Conservation (phyloP, 2,329 filamentous ascomycete species). For the Tolypocladium album region DNA sequence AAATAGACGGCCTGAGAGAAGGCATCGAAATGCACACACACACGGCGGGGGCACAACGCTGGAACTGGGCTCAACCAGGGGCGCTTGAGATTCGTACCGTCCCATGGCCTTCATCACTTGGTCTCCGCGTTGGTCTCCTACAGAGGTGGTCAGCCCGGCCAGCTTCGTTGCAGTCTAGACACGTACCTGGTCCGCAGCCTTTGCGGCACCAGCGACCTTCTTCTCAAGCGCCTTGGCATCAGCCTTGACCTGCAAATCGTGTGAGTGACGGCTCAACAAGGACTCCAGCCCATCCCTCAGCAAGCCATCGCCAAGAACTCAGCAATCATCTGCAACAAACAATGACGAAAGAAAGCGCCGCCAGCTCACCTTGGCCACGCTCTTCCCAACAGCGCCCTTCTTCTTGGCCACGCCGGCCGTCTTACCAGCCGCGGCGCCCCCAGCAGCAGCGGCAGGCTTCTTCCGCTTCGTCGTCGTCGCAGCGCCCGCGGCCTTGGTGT, state of each 20-base stretch:
- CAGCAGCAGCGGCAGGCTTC: background rate
- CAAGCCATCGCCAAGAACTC: background rate
- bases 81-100: background rate
- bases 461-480: background rate
- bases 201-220: background rate
- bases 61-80: too few relatives aligned
- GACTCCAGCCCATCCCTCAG: background rate
- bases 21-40: background rate
- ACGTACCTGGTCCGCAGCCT: background rate
- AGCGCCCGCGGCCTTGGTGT: conserved; percentile 4
- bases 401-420: background rate
- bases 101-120: background rate
- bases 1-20: background rate
- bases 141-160: background rate
- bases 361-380: background rate
- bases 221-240: background rate
- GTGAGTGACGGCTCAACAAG: background rate
- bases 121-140: background rate
- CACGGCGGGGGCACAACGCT: background rate
- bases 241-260: background rate
- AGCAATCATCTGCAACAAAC: background rate
- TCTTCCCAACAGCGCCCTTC: background rate
- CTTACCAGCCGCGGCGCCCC: background rate
- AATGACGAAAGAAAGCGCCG: background rate
- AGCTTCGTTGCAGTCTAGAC: background rate